A percentile compares a stretch with the other conserved stretches of the same genome.
Evolutionary conservation across 75 land plant genomes (phyloP).

Genomic region (Picea glauca): DNA sequence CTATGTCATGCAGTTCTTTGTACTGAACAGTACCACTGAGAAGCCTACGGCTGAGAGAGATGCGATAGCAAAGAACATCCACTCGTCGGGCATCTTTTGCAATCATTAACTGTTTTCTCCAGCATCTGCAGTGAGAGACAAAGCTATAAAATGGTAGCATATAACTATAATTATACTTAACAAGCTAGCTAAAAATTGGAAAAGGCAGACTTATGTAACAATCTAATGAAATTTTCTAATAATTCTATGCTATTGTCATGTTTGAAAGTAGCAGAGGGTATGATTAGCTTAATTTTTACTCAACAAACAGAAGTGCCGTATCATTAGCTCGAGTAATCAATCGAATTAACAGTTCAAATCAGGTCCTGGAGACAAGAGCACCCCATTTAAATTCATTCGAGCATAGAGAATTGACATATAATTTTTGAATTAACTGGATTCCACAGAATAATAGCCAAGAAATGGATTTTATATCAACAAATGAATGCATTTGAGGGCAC

Average conservation of each 20-base stretch:
- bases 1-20: conserved; percentile 37
- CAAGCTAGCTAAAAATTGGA: background rate
- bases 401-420: background rate
- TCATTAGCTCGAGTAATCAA: background rate
- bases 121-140: conserved; percentile 46
- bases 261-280: background rate
- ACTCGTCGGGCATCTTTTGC: conserved; percentile 86
- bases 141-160: background rate
- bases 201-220: background rate
- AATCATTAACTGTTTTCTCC: conserved; percentile 67
- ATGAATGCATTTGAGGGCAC: background rate
- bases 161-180: background rate
- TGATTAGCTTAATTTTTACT: no score
- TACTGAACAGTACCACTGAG: conserved; percentile 47
- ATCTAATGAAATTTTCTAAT: background rate
- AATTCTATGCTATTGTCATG: background rate
- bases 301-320: background rate
- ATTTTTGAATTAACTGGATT: no score
- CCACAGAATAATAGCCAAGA: background rate
- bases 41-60: conserved; percentile 57
- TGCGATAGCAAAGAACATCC: conserved; percentile 62
- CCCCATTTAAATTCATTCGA: background rate
- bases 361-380: background rate
- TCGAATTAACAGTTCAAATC: background rate
- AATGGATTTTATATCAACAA: conserved; percentile 1